These are phyloP conservation scores for Phytophthora pisi DNA, from an alignment of 352 stramenopile genomes.

Conservation along the genomic window DNA sequence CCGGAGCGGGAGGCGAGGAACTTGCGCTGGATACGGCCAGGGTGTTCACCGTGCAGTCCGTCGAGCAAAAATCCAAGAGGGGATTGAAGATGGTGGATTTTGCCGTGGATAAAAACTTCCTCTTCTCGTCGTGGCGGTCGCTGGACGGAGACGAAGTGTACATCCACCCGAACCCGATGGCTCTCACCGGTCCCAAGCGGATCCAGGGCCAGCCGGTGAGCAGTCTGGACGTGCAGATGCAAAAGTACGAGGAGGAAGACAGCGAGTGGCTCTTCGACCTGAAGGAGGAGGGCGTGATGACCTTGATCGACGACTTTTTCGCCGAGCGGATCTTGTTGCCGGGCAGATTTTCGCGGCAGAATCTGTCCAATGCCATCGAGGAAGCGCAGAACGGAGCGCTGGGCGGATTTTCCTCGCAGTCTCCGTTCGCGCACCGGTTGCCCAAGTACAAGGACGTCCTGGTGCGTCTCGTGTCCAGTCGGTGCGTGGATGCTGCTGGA, in stretches of 20 bases:
- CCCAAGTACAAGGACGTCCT: slow-evolving; percentile 75
- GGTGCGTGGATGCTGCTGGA: slow-evolving; percentile 28
- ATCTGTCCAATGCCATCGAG: slow-evolving; percentile 63
- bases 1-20: slow-evolving; percentile 39
- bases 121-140: slow-evolving; percentile 80
- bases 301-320: slow-evolving; percentile 68
- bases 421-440: slow-evolving; percentile 41
- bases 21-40: slow-evolving; percentile 55
- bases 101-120: slow-evolving; percentile 62
- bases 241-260: slow-evolving; percentile 65
- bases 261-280: slow-evolving; percentile 61
- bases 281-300: slow-evolving; percentile 43
- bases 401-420: slow-evolving; percentile 32
- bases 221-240: slow-evolving; percentile 70
- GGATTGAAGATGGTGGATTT: slow-evolving; percentile 77
- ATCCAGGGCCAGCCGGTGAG: slow-evolving; percentile 58
- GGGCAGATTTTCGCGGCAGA: slow-evolving; percentile 70
- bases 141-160: slow-evolving; percentile 62
- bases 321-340: slow-evolving; percentile 60
- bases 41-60: slow-evolving; percentile 52
- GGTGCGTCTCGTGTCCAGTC: slow-evolving; percentile 57
- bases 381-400: slow-evolving; percentile 43
- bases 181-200: slow-evolving; percentile 59
- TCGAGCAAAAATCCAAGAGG: slow-evolving; percentile 32
- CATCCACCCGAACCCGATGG: slow-evolving; percentile 74